A percentile compares a stretch with the other conserved stretches of the same genome.
Conservation (phyloP, 306 rosid genomes). For the Prunus padus region DNA sequence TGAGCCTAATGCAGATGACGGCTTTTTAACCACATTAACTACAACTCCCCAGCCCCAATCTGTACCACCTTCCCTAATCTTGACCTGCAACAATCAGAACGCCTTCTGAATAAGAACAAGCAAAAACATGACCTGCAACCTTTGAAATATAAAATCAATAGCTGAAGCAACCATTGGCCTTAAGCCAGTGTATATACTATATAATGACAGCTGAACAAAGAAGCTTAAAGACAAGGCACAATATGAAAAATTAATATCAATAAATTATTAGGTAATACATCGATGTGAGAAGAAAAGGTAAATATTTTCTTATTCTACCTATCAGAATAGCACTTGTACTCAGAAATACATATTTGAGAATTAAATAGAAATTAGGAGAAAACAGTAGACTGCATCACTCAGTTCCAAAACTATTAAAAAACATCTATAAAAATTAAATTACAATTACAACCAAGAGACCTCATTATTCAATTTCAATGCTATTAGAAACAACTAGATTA, state of each 20-base stretch:
- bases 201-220: not conserved
- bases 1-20: slow-evolving; percentile 43
- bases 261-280: not conserved
- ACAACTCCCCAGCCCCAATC: slow-evolving; percentile 99
- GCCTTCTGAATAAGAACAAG: not conserved
- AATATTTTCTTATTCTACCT: too few species aligned
- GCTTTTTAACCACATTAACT: slow-evolving; percentile 86
- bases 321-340: not conserved
- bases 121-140: not conserved
- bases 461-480: not conserved
- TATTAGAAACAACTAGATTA: not conserved
- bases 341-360: not conserved
- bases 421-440: not conserved
- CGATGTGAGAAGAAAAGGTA: not conserved
- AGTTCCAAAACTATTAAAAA: not conserved
- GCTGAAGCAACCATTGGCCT: not conserved
- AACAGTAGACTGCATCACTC: not conserved
- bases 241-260: not conserved
- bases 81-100: slow-evolving; percentile 50
- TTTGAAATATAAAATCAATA: not conserved
- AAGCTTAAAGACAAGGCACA: not conserved
- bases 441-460: not conserved
- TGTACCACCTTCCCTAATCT: slow-evolving; percentile 92
- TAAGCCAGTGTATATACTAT: not conserved
- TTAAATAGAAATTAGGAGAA: not conserved